Conservation (phyloP, 2,329 filamentous ascomycete genomes). For the Monosporascus sp. region DNA sequence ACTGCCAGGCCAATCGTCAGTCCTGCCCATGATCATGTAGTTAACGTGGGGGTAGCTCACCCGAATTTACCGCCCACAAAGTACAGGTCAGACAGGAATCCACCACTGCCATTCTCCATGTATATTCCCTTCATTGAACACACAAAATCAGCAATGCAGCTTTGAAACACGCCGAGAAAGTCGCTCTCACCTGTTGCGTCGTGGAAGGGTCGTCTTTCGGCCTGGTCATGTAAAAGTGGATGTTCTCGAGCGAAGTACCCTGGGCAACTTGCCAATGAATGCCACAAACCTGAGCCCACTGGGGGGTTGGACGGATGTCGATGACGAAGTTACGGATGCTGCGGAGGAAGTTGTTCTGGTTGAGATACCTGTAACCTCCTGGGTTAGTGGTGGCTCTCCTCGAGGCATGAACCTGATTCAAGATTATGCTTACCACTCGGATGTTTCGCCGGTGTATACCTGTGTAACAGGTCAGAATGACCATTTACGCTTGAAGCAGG, state of each 20-base stretch:
- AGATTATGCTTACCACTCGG: too few species aligned
- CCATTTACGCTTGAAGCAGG: too few species aligned
- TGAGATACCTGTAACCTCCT: slow-evolving; percentile 71
- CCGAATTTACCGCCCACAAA: slow-evolving; percentile 79
- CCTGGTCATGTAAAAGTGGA: slow-evolving; percentile 72
- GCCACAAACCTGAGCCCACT: slow-evolving; percentile 55
- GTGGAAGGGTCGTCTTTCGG: slow-evolving; percentile 60
- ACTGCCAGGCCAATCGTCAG: too few species aligned
- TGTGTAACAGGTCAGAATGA: too few species aligned
- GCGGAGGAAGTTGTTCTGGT: slow-evolving; percentile 81
- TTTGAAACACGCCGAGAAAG: too few species aligned
- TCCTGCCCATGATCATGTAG: too few species aligned
- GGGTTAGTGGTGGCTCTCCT: slow-evolving; percentile 69
- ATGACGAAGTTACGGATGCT: slow-evolving; percentile 79
- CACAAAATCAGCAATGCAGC: too few species aligned
- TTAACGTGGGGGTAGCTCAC: too few species aligned
- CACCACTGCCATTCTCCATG: slow-evolving; percentile 80
- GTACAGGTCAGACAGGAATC: slow-evolving; percentile 75
- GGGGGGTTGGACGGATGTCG: slow-evolving; percentile 66
- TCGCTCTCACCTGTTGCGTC: too few species aligned
- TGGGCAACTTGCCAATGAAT: slow-evolving; percentile 88
- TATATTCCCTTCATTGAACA: slow-evolving; percentile 77
- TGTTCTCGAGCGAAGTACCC: slow-evolving; percentile 75
- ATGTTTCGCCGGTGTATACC: too few species aligned
- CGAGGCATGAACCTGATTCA: too few species aligned